Conservation (phyloP, 1,139 yeast genomes). For the Suhomyces taliae region DNA sequence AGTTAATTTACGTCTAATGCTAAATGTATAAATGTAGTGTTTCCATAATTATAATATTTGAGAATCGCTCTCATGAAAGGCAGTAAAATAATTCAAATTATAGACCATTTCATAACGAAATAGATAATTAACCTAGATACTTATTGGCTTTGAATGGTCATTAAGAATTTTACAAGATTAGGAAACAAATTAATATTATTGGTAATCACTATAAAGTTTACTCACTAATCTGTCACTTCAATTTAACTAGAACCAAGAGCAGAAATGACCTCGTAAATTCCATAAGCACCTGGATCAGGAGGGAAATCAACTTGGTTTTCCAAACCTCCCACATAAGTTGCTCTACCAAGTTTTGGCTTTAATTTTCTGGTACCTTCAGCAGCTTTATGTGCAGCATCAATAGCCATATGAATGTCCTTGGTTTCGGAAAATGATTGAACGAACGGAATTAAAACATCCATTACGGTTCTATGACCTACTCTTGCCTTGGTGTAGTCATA, state of each 20-base stretch:
- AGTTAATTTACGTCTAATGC: not conserved
- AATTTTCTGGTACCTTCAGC: conserved; percentile 1
- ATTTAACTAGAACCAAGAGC: not conserved
- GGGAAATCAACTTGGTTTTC: not conserved
- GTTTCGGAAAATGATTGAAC: conserved; percentile 28
- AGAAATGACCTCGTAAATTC: not conserved
- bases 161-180: no score
- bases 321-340: not conserved
- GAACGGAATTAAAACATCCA: conserved; percentile 55
- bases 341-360: not conserved
- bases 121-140: no score
- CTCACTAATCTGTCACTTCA: no score
- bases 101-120: no score
- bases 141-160: no score
- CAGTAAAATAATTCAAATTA: no score
- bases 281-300: conserved; percentile 1
- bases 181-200: no score
- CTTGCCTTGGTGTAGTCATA: conserved; percentile 48
- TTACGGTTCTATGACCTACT: conserved; percentile 52
- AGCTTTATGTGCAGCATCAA: not conserved
- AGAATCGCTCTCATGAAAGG: no score
- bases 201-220: no score
- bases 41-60: no score
- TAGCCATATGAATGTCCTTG: conserved; percentile 14
- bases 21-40: no score